phyloP scores from a whole-genome alignment of 2,329 filamentous ascomycete species.

The Xylaria arbuscula region DNA sequence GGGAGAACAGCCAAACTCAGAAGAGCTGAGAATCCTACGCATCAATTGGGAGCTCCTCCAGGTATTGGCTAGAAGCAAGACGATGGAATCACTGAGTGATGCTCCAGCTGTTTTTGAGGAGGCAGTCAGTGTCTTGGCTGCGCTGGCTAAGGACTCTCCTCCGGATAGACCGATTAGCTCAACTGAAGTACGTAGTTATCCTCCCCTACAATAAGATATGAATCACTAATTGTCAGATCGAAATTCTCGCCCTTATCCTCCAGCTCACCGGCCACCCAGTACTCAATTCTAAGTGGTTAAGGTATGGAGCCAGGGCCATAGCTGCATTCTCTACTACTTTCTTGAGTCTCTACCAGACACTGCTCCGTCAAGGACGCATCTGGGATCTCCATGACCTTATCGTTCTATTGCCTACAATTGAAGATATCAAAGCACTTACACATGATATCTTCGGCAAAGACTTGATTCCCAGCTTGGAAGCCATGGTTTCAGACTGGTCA shows the following conservation, averaged over 20 bases:
- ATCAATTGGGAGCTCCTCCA: slow-evolving; percentile 39
- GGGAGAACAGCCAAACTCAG: slow-evolving; percentile 1
- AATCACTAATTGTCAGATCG: slow-evolving; percentile 33
- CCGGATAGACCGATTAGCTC: slow-evolving; percentile 30
- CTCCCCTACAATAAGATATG: not conserved
- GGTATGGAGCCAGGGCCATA: slow-evolving; percentile 8
- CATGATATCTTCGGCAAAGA: slow-evolving; percentile 24
- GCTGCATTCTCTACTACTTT: slow-evolving; percentile 12
- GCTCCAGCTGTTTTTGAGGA: slow-evolving; percentile 20
- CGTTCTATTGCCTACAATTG: slow-evolving; percentile 22
- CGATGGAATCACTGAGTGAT: slow-evolving; percentile 21
- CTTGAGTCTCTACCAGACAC: slow-evolving; percentile 31
- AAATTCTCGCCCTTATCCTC: slow-evolving; percentile 37
- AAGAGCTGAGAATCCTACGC: slow-evolving; percentile 29
- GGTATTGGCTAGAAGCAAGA: slow-evolving; percentile 33
- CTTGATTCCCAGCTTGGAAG: slow-evolving; percentile 26
- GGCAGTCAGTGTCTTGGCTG: slow-evolving; percentile 20
- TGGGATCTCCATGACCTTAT: slow-evolving; percentile 45
- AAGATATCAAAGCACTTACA: slow-evolving; percentile 27
- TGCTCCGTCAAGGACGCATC: slow-evolving; percentile 43
- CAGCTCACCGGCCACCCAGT: slow-evolving; percentile 25
- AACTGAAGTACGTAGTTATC: slow-evolving; percentile 30
- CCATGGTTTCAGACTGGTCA: slow-evolving; percentile 39
- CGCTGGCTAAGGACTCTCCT: not conserved
- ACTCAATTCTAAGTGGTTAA: slow-evolving; percentile 25